Base-by-base conservation (phyloP, 495 filamentous ascomycete genomes). In the Aspergillus ellipticus region DNA sequence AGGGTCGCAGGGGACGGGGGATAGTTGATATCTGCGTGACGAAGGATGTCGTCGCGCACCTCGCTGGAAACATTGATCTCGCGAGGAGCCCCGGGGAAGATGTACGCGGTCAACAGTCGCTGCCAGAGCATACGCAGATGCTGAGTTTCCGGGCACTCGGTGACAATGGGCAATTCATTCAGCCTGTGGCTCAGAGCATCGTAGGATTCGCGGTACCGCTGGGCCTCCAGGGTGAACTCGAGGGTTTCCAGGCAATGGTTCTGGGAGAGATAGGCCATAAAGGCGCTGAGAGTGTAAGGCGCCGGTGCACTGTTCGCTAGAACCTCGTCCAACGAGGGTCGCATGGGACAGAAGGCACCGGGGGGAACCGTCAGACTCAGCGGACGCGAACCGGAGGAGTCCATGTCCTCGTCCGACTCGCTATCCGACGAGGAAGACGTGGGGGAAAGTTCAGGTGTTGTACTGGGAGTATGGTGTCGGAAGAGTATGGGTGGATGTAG, bases 241-340 rank as follows among this genome's bases (percentile, higher is more conserved):
- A 99, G 74, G 6, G 90, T 99, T 71, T 99, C 95, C 42, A 97
- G 74, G 65, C 95, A 99, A 71, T 97, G 95, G 60, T 97, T 97
- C 62, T 96, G 92, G 2, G 95, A 97, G 21, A 97, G 82, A 66
- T 94, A 99, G 49, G 93, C 94, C 82, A 90, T 97, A 73, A 99
- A 97, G 20, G 95, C 94, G 60, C 83, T 83, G 16, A 97, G 81
- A 2, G 92, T 97, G 79, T 92, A 97, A 61, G 95, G 95, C 37
- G 90, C 85, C 0, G 90, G 87, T 51, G 95, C 89, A 20, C 83
- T 83, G 66, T 96, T 92, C 37, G 89, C 84, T 42, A 99, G 81
- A 13, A 99, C 91, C 59, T 97, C 92, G 47, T 86, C 76, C 47
- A 99, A 74, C 28, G 89, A 89, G 15, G 95, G 95, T 56, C 88